Evolutionary conservation across 805 yeast genomes (phyloP).

Genomic region (Jamesozyma jinghongensis): DNA sequence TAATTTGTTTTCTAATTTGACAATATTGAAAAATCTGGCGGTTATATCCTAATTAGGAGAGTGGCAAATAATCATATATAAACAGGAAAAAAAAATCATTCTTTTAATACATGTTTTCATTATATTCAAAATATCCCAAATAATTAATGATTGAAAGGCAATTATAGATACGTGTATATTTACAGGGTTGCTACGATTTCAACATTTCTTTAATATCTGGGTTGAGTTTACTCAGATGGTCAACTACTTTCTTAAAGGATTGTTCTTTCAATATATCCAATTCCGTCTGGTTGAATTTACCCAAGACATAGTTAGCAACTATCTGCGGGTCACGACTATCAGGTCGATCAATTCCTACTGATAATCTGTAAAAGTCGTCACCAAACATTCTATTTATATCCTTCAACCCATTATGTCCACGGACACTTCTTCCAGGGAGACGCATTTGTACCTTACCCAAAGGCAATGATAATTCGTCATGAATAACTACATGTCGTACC

Average conservation of each 20-base stretch:
- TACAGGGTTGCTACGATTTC: no score
- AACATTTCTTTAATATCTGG: no score
- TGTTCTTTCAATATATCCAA: neutral
- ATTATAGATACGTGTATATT: no score
- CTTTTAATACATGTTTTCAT: no score
- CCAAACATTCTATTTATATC: slow-evolving; percentile 44
- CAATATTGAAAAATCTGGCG: no score
- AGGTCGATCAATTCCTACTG: slow-evolving; percentile 66
- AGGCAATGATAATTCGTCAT: slow-evolving; percentile 67
- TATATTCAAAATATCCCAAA: no score
- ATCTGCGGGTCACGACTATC: slow-evolving; percentile 30
- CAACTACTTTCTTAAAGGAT: neutral
- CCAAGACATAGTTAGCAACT: slow-evolving; percentile 58
- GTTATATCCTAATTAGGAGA: no score
- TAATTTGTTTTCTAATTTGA: no score
- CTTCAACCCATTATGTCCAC: slow-evolving; percentile 82
- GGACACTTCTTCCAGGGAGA: slow-evolving; percentile 47
- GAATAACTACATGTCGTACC: slow-evolving; percentile 49
- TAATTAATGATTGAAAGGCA: no score
- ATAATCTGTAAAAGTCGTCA: slow-evolving; percentile 47
- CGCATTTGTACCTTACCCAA: slow-evolving; percentile 61
- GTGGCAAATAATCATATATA: no score
- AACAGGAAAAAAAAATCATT: no score
- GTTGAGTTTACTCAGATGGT: no score
- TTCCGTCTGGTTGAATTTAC: slow-evolving; percentile 32